Percentiles rank a stretch among this genome's conserved stretches.
Evolutionary conservation across 331 rosid species (phyloP).

Genomic region (Telfairia occidentalis): DNA sequence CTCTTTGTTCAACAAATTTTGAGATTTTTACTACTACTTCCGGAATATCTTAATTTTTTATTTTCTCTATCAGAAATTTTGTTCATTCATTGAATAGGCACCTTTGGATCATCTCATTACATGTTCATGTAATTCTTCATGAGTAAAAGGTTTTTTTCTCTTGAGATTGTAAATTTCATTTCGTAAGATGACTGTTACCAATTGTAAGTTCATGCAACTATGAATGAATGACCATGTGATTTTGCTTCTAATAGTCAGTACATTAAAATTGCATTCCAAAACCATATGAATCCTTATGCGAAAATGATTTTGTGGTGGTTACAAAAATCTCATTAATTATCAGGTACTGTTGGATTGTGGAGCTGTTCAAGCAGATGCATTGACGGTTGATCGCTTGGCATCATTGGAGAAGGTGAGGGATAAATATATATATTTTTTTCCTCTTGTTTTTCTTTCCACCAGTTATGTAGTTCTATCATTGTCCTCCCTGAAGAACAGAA

Average conservation of each 20-base stretch:
- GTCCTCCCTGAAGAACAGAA: background rate
- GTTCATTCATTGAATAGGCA: background rate
- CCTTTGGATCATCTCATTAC: background rate
- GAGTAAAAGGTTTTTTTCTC: background rate
- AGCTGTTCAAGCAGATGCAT: constrained; percentile 97
- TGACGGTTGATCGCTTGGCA: constrained; percentile 94
- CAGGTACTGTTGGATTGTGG: constrained; percentile 96
- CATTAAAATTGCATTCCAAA: background rate
- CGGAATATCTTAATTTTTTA: too few relatives aligned
- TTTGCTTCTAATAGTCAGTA: background rate
- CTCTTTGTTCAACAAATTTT: too few relatives aligned
- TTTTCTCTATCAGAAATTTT: background rate
- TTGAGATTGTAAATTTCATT: background rate
- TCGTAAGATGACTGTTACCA: background rate
- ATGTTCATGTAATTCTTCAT: background rate
- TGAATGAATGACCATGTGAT: background rate
- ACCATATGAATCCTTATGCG: background rate
- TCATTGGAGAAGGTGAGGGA: constrained; percentile 77
- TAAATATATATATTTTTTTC: background rate
- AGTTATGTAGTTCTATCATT: background rate
- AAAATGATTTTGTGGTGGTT: background rate
- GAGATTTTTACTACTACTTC: too few relatives aligned
- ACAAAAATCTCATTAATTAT: background rate
- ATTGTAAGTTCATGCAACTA: background rate
- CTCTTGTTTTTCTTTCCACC: background rate